phyloP scores from a whole-genome alignment of 345 rosid genomes.

The Angophora floribunda region DNA sequence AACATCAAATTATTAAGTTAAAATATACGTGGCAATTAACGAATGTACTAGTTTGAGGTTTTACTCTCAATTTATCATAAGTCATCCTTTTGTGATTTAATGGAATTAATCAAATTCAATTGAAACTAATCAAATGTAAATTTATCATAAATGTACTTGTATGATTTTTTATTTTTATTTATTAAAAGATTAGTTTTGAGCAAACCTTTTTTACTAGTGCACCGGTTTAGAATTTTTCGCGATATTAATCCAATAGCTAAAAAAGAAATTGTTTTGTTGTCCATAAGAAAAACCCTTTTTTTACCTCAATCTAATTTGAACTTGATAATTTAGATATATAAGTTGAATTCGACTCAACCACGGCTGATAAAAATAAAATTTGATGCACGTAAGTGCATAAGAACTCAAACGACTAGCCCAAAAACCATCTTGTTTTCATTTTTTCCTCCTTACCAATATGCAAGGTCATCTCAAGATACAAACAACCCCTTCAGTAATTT shows the following conservation, averaged over 20 bases:
- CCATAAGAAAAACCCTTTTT: neutral
- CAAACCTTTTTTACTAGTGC: rapidly evolving
- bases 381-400: neutral
- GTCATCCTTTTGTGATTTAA: no score
- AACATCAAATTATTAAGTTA: rapidly evolving
- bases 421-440: neutral
- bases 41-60: no score
- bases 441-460: neutral
- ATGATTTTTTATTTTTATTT: no score
- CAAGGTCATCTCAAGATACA: neutral
- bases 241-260: rapidly evolving
- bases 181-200: no score
- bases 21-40: no score
- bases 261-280: neutral
- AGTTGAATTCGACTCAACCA: rapidly evolving
- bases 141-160: no score
- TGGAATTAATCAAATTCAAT: no score
- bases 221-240: no score
- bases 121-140: rapidly evolving
- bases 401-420: neutral
- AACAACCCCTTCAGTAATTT: neutral
- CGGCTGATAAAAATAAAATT: neutral
- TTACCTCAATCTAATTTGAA: neutral
- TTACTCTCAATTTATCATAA: no score
- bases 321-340: neutral